Conservation (phyloP, 1,139 yeast species). For the Suhomyces choctaworum region DNA sequence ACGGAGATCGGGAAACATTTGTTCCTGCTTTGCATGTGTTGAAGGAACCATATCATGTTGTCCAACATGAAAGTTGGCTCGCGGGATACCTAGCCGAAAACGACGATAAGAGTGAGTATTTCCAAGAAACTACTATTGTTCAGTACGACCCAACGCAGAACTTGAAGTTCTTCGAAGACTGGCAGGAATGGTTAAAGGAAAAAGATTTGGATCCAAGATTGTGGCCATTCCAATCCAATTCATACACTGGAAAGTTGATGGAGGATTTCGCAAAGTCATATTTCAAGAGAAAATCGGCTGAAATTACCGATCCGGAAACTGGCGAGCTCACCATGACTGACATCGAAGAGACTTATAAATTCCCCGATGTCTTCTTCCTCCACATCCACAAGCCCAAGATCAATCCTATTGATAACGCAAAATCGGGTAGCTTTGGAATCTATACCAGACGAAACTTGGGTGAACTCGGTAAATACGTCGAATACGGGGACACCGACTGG, state of each 20-base stretch:
- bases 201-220: constrained; percentile 31
- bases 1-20: constrained; percentile 43
- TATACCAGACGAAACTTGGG: constrained; percentile 28
- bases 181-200: constrained; percentile 29
- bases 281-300: constrained; percentile 11
- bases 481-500: constrained; percentile 30
- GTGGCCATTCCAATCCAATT: constrained; percentile 33
- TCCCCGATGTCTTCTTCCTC: constrained; percentile 35
- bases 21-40: constrained; percentile 41
- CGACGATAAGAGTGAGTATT: constrained; percentile 19
- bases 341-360: constrained; percentile 13
- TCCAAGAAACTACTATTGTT: constrained; percentile 34
- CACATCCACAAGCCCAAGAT: constrained; percentile 47
- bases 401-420: constrained; percentile 31
- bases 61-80: constrained; percentile 24
- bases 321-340: constrained; percentile 6
- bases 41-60: constrained; percentile 36
- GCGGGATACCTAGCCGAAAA: constrained; percentile 24
- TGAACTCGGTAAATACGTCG: constrained; percentile 15
- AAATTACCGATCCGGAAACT: constrained; percentile 2
- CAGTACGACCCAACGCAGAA: constrained; percentile 36
- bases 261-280: constrained; percentile 22
- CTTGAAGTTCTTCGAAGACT: constrained; percentile 24
- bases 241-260: constrained; percentile 24
- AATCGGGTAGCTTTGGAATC: constrained; percentile 20